Conservation (phyloP, 169 alveolate genomes). For the Eimeria necatrix region DNA sequence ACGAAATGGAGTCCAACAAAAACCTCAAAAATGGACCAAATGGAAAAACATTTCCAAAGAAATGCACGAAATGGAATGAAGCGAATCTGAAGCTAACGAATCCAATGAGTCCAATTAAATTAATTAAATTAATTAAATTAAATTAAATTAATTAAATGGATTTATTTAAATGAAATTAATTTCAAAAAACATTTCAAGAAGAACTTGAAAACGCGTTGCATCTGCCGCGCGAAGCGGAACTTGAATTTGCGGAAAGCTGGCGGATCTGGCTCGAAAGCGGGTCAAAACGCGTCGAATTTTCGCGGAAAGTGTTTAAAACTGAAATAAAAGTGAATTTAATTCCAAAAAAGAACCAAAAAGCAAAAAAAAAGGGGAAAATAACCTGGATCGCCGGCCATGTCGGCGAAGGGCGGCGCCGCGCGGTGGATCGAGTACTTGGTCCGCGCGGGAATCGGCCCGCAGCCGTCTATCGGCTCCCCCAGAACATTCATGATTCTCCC, state of each 20-base stretch:
- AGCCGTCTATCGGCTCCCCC: constrained; percentile 99
- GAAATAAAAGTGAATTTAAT: background rate
- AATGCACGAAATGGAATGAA: background rate
- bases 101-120: no score
- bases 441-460: constrained; percentile 96
- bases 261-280: no score
- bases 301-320: no score
- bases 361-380: background rate
- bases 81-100: background rate
- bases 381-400: constrained; percentile 96
- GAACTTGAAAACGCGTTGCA: no score
- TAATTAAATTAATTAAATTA: background rate
- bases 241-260: no score
- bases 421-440: constrained; percentile 95
- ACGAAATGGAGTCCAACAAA: background rate
- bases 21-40: background rate
- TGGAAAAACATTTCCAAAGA: background rate
- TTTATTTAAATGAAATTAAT: no score
- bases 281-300: no score
- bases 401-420: constrained; percentile 97
- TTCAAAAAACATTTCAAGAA: no score
- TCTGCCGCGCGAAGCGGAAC: no score
- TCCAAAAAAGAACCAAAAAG: background rate
- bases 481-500: constrained; percentile 99
- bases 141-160: no score